Evolutionary conservation across 2,329 filamentous ascomycete genomes (phyloP), one percentile per base, ranked within the genome.

Genomic region (Aureobasidium namibiae): DNA sequence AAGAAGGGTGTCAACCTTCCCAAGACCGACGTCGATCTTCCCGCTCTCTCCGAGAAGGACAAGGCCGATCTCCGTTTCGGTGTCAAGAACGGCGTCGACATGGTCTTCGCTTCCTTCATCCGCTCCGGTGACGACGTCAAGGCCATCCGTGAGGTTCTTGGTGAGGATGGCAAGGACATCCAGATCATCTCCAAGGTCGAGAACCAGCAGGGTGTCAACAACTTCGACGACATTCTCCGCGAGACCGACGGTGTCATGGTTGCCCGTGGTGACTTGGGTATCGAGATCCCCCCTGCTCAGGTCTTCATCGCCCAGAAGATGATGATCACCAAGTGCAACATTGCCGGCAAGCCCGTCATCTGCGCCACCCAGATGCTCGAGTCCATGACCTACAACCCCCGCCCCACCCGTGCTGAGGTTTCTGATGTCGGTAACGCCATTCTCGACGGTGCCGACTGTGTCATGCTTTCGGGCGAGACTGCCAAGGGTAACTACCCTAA

Each of bases 181-280:
- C 92, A 99, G 81, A 96, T 99, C 79, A 97, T 99, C 74, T 89
- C 94, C 83, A 99, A 99, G 88, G 96, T 99, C 68, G 94, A 99
- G 85, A 99, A 99, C 82, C 90, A 96, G 76, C 94, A 99, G 79
- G 94, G 94, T 78, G 89, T 99, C 66, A 97, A 99, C 87, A 99
- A 99, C 84, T 99, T 99, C 76, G 86, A 89, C 69, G 92, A 97
- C 80, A 99, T 99, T 70, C 86, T 99, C 62, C 83, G 85, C 72
- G 90, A 92, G 80, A 97, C 94, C 6, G 94, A 99, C 75, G 94
- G 94, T 83, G 92, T 99, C 80, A 99, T 99, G 94, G 94, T 99
- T 67, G 94, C 94, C 70, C 92, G 94, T 85, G 94, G 94, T 80
- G 94, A 97, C 73, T 80, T 96, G 65, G 94, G 94, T 81, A 99